Conservation (phyloP, 345 rosid species). For the Eucalyptus lansdowneana region DNA sequence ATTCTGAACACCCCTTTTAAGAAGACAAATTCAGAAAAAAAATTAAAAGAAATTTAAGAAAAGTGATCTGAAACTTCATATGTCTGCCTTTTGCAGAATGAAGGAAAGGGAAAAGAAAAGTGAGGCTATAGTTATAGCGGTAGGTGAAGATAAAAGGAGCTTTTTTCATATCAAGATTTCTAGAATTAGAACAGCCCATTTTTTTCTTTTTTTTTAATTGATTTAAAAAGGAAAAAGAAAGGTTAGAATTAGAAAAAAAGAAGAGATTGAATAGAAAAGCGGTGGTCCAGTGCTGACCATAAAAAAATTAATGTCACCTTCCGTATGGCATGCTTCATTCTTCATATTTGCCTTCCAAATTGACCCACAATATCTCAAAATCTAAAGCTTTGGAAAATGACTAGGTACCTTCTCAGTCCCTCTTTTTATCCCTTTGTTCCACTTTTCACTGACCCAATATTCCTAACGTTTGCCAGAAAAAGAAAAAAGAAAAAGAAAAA, state of each 20-base stretch:
- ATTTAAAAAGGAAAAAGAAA: background rate
- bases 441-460: background rate
- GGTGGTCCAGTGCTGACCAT: background rate
- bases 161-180: background rate
- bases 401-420: background rate
- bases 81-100: background rate
- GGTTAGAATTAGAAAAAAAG: background rate
- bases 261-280: background rate
- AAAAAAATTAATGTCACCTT: background rate
- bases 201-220: background rate
- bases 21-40: background rate
- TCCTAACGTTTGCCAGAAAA: background rate
- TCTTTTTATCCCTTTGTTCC: background rate
- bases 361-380: background rate
- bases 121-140: background rate
- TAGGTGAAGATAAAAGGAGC: background rate
- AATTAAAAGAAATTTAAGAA: background rate
- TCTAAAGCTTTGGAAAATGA: background rate
- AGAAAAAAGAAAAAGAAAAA: fast-evolving
- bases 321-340: background rate
- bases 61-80: background rate
- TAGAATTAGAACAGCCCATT: background rate
- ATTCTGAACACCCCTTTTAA: background rate
- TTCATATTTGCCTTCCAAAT: background rate
- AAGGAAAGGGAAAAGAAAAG: background rate